Evolutionary conservation across 192 early-diverging fungal genomes (phyloP).

Genomic region (Gonapodya sp.): DNA sequence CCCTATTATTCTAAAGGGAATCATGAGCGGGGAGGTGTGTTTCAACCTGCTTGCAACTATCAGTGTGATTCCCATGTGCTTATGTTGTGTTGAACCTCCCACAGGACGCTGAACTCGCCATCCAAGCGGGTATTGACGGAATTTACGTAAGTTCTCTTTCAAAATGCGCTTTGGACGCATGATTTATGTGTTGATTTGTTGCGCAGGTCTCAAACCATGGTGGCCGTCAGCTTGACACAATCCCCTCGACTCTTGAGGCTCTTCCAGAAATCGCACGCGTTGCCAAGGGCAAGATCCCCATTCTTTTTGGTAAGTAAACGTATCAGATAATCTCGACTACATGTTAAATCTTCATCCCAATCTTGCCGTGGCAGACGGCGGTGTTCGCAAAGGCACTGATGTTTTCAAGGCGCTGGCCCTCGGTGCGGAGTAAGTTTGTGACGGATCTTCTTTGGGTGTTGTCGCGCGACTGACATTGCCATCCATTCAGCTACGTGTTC

Average conservation of each 20-base stretch:
- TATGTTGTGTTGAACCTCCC: too few relatives aligned
- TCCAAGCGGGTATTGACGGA: conserved; percentile 12
- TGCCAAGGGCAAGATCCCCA: neutral
- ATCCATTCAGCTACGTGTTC: neutral
- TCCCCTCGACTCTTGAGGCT: conserved; percentile 15
- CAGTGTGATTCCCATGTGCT: too few relatives aligned
- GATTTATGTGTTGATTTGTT: neutral
- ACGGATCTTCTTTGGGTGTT: neutral
- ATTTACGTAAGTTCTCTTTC: conserved; percentile 14
- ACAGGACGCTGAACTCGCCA: conserved; percentile 24
- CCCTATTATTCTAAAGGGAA: conserved; percentile 22
- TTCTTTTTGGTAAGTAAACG: conserved; percentile 9
- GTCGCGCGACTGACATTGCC: neutral
- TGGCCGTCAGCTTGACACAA: conserved; percentile 22
- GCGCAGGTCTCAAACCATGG: conserved; percentile 19
- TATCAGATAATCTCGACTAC: too few relatives aligned
- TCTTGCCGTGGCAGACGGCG: conserved; percentile 13
- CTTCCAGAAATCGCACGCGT: conserved; percentile 8
- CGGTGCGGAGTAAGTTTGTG: conserved; percentile 18
- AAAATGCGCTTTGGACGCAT: neutral
- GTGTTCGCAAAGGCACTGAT: conserved; percentile 21
- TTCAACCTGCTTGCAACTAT: too few relatives aligned
- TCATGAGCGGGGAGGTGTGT: conserved; percentile 13
- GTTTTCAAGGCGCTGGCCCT: conserved; percentile 25
- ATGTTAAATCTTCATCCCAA: neutral